Base-by-base conservation (phyloP, 371 early-diverging fungal genomes). In the Smittium culicis region DNA sequence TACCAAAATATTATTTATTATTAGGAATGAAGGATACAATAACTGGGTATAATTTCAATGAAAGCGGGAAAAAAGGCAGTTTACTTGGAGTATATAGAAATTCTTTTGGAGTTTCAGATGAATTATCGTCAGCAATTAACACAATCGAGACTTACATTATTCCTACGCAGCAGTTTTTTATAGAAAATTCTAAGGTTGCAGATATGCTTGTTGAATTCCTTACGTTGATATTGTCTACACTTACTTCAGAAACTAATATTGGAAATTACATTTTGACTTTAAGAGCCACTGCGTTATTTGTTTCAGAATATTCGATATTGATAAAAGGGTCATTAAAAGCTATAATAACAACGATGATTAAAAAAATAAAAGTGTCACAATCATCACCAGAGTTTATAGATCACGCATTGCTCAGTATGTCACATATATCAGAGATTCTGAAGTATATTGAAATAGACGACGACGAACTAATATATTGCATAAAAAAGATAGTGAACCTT, bases 1-100 rank as follows among this genome's bases (percentile, higher is more conserved):
- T 64, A 16, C 65, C 65, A 32, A 64, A 64, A 35, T 64, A 64
- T 45, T 64, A 35, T 30, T 64, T 25, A 35, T 11, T 11, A 1
- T 24, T 64, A 2, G 65, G 65, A 20, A 14, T 14, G 11, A 16
- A 34, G 34, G 28, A 64, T 3, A 29, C 8, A 5, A 45, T 35
- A 24, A 2, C 20, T 8, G 45, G 25, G 8, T 25, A 11, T 54
- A 30, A 64, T 29, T 35, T 35, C 28, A 17, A 16, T 11, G 20
- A 20, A 35, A 1, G n/a, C 2, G 45, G 35, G 30, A 11, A 2
- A 2, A 14, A 45, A 29, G 35, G 33, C 29, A 34, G 34, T 64
- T n/a, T 35, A 17, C 27, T 35, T 64, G 65, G 65, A 16, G 34
- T 64, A 35, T 35, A 11, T 64, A 3, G 65, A 28, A 35, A 11